phyloP scores from a whole-genome alignment of 305 asterid genomes.

The Plantago coronopus region DNA sequence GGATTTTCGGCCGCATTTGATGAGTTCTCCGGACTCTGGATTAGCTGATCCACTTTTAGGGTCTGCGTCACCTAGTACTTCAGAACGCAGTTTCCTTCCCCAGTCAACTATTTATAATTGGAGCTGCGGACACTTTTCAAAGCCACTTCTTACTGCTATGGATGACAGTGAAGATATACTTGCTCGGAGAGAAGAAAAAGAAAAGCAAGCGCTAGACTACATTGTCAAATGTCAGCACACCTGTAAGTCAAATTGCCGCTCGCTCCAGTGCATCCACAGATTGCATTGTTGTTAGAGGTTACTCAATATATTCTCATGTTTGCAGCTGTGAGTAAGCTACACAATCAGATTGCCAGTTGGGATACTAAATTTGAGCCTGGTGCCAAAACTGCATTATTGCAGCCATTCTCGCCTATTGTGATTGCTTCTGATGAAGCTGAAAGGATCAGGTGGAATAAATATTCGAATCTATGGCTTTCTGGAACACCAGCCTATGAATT shows the following conservation, averaged over 20 bases:
- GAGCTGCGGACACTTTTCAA: constrained; percentile 99
- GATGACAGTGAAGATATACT: constrained; percentile 87
- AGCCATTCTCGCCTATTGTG: constrained; percentile 90
- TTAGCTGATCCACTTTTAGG: constrained; percentile 93
- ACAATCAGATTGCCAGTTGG: constrained; percentile 97
- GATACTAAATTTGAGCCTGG: constrained; percentile 94
- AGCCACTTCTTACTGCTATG: constrained; percentile 83
- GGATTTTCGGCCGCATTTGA: constrained; percentile 91
- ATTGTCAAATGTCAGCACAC: constrained; percentile 89
- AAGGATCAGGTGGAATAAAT: constrained; percentile 59
- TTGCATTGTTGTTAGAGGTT: constrained; percentile 3
- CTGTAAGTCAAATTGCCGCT: constrained; percentile 46
- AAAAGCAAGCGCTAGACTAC: constrained; percentile 71
- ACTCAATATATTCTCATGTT: constrained; percentile 23
- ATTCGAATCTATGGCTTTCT: not conserved
- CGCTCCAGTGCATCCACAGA: not conserved
- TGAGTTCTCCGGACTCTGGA: constrained; percentile 88
- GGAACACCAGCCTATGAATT: no score
- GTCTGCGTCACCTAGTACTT: constrained; percentile 61
- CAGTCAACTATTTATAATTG: constrained; percentile 90
- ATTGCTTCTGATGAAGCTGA: constrained; percentile 95
- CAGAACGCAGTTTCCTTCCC: constrained; percentile 96
- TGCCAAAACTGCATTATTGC: constrained; percentile 75
- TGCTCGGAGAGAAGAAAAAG: constrained; percentile 84
- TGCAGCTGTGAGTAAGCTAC: constrained; percentile 79